These are phyloP conservation scores for Wickerhamomyces sydowiorum DNA, from an alignment of 805 yeast genomes.

Conservation along the genomic window DNA sequence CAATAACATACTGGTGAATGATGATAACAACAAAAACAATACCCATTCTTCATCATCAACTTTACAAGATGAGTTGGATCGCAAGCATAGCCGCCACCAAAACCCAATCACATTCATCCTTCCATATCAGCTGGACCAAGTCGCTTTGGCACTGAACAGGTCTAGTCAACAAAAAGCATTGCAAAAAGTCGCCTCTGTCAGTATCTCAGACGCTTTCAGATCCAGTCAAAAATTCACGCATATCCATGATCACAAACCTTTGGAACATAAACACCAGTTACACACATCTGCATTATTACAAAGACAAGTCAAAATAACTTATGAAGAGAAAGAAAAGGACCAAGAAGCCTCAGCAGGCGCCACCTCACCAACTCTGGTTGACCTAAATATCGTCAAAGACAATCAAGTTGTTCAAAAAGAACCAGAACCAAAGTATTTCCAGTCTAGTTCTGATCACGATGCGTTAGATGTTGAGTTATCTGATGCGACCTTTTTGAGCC, in stretches of 20 bases:
- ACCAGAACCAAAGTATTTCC: slow-evolving; percentile 9
- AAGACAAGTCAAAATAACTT: neutral
- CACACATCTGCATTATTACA: neutral
- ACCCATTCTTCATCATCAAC: neutral
- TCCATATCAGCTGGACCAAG: neutral
- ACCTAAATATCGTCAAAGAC: no score
- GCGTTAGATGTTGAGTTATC: neutral
- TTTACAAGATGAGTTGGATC: neutral
- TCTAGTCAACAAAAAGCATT: neutral
- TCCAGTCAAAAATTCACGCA: neutral
- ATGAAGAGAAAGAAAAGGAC: neutral
- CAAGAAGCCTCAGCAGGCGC: neutral
- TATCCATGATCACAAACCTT: neutral
- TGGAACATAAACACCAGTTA: neutral
- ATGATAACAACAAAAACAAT: slow-evolving; percentile 12
- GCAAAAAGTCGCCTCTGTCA: neutral
- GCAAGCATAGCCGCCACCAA: neutral
- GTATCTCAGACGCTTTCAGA: neutral
- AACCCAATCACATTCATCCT: neutral
- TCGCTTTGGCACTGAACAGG: neutral
- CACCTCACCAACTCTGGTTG: no score
- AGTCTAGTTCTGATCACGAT: neutral
- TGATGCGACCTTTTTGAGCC: slow-evolving; percentile 24
- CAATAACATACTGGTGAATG: slow-evolving; percentile 7
- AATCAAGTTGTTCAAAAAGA: slow-evolving; percentile 4